Evolutionary conservation across 139 green algal species (phyloP).

Genomic region (Micractinium conductrix): DNA sequence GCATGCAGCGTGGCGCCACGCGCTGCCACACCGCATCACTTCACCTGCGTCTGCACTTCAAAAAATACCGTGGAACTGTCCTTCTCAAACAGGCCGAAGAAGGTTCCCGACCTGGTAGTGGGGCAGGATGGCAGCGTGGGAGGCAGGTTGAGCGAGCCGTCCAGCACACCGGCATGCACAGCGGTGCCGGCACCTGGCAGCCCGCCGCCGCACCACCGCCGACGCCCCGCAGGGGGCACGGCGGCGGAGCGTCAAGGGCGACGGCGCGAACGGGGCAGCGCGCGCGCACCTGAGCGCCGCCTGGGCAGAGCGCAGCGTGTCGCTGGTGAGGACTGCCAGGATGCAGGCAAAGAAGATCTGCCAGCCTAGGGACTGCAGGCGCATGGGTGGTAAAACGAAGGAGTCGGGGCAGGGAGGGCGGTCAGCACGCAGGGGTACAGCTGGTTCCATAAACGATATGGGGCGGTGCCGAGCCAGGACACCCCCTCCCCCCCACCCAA

Average conservation of each 20-base stretch:
- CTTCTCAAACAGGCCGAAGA: slow-evolving; percentile 77
- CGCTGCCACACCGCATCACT: no score
- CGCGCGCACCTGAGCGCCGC: slow-evolving; percentile 47
- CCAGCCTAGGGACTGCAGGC: slow-evolving; percentile 82
- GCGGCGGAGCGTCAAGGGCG: no score
- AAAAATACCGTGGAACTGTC: slow-evolving; percentile 60
- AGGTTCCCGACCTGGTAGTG: slow-evolving; percentile 39
- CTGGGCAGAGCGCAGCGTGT: slow-evolving; percentile 69
- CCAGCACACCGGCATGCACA: neutral
- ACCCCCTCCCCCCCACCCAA: no score
- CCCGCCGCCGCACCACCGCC: no score
- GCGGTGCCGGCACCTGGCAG: neutral
- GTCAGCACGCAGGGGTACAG: no score
- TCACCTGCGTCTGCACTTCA: slow-evolving; percentile 58
- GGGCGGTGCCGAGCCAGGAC: no score
- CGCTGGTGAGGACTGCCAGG: slow-evolving; percentile 69
- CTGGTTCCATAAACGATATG: no score
- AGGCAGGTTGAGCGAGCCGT: neutral
- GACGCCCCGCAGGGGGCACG: no score
- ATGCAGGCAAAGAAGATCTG: slow-evolving; percentile 86
- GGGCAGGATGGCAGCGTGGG: neutral
- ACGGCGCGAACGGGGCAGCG: no score
- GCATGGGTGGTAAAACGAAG: no score
- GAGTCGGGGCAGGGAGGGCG: no score
- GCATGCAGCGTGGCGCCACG: no score